phyloP scores from a whole-genome alignment of 306 rosid species.

The Trifolium pratense region DNA sequence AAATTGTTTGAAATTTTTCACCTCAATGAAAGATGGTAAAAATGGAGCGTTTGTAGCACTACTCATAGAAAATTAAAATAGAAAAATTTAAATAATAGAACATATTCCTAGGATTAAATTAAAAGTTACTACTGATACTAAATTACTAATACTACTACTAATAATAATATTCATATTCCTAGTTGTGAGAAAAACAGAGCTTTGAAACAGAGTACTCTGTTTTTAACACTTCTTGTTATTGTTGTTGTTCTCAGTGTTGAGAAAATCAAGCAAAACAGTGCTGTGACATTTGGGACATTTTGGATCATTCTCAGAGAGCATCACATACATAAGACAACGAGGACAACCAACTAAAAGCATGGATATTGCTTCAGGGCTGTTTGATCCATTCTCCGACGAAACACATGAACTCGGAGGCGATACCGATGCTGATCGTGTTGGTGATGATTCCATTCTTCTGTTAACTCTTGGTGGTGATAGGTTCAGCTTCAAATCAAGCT shows the following conservation, averaged over 20 bases:
- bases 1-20: conserved; percentile 27
- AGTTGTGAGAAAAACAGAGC: conserved; percentile 37
- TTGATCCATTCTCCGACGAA: conserved; percentile 71
- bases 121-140: conserved; percentile 9
- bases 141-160: neutral
- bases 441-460: conserved; percentile 59
- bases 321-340: conserved; percentile 93
- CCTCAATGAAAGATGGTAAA: conserved; percentile 43
- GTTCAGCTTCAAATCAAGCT: conserved; percentile 90
- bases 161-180: conserved; percentile 11
- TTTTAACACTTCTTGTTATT: conserved; percentile 48
- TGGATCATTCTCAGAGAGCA: conserved; percentile 92
- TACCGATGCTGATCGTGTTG: conserved; percentile 71
- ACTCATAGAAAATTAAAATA: conserved; percentile 28
- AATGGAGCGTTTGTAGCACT: conserved; percentile 66
- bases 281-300: conserved; percentile 96
- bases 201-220: conserved; percentile 16
- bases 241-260: conserved; percentile 56
- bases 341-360: conserved; percentile 95
- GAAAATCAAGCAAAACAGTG: conserved; percentile 94
- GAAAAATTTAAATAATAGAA: neutral
- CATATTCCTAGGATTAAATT: conserved; percentile 42
- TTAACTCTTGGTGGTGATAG: conserved; percentile 80
- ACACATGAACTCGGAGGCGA: conserved; percentile 92
- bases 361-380: conserved; percentile 91